Evolutionary conservation across 1,284 basidiomycete genomes (phyloP), one percentile per base, ranked within the genome.

Genomic region (Ustilago shanxiensis): DNA sequence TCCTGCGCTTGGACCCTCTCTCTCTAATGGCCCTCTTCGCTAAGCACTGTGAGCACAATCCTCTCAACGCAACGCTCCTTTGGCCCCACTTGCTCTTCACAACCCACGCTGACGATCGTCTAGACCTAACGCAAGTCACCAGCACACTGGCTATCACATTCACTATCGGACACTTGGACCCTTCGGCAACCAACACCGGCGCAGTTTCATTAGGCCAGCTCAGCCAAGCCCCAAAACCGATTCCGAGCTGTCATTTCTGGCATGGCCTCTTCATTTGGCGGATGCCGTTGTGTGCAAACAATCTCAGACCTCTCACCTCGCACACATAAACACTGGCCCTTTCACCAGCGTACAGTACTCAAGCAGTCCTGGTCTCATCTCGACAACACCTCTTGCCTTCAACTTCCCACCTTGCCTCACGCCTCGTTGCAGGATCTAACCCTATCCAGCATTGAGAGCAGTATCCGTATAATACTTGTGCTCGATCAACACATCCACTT

Each of bases 21-120:
- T n/a, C 35, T 29, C 33, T 44, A n/a, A n/a, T n/a, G n/a, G 16
- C 35, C 28, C n/a, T 31, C n/a, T n/a, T 49, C 31, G 31, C 44
- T 31, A n/a, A 14, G 44, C 28, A 59, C 45, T 49, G 56, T 58
- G 45, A 55, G 58, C 64, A 60, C 53, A 58, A 51, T 51, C 57
- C 57, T 33, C 51, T 37, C 33, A 3, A 51, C n/a, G 37, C 59
- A 50, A 14, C 7, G 20, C 41, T 44, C 9, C 3, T 16, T n/a
- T 7, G 18, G 18, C 37, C 20, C 35, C 14, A 37, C 35, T 14
- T 37, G n/a, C n/a, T 14, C 14, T 37, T 37, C 35, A 14, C 35
- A 11, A 44, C 41, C n/a, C 41, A 20, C 41, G 41, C 37, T 35
- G 16, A 9, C 29, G 29, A 33, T 16, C 18, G 26, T 33, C 44